Evolutionary conservation across 768 basidiomycete species (phyloP).

Genomic region (Suillus sp.): DNA sequence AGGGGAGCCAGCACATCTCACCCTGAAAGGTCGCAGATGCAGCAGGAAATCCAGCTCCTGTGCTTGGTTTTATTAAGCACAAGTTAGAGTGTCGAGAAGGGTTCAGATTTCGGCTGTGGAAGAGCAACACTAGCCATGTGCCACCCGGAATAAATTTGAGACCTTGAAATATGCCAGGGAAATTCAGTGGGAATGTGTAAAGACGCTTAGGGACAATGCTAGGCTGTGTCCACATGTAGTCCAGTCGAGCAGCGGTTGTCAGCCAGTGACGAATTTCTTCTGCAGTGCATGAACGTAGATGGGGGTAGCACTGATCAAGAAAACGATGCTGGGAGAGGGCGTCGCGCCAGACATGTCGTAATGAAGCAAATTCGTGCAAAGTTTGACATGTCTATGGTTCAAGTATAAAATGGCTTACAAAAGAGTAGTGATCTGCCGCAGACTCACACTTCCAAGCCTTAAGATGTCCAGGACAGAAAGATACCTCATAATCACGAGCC

Average conservation of each 20-base stretch:
- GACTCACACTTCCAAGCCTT: constrained; percentile 30
- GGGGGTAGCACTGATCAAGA: constrained; percentile 26
- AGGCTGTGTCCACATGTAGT: constrained; percentile 1
- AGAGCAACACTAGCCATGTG: constrained; percentile 34
- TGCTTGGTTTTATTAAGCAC: constrained; percentile 29
- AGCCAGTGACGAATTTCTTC: constrained; percentile 28
- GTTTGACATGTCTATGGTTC: constrained; percentile 27
- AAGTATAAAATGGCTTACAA: not conserved
- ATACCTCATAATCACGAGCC: constrained; percentile 32
- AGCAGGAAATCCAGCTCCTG: constrained; percentile 12
- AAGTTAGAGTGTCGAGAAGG: constrained; percentile 33
- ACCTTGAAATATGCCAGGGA: constrained; percentile 34
- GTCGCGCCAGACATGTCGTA: constrained; percentile 28
- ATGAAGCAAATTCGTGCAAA: constrained; percentile 27
- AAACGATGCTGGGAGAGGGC: constrained; percentile 29
- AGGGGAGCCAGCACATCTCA: constrained; percentile 31
- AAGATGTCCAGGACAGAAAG: constrained; percentile 29
- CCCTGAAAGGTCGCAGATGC: constrained; percentile 29
- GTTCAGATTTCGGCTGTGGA: constrained; percentile 33
- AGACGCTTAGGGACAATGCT: constrained; percentile 1
- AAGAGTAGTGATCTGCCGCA: not conserved
- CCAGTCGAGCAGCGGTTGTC: constrained; percentile 19
- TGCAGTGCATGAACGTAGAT: constrained; percentile 24
- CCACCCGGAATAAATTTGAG: constrained; percentile 32
- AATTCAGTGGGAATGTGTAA: constrained; percentile 32